phyloP scores from a whole-genome alignment of 2,329 filamentous ascomycete genomes.

The Paradendryphiella salina region DNA sequence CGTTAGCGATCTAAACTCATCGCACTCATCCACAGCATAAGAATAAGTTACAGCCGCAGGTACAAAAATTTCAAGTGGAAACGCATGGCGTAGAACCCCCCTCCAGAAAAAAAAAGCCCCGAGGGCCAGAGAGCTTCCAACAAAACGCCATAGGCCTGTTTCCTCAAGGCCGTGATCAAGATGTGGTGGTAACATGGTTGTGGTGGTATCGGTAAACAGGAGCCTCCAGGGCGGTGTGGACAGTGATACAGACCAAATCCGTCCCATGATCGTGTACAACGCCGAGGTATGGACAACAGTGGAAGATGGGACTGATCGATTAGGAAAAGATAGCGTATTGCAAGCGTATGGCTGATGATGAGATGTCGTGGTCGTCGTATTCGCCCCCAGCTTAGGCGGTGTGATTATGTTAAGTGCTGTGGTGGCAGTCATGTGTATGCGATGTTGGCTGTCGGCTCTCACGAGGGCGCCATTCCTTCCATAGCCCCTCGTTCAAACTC shows the following conservation, averaged over 20 bases:
- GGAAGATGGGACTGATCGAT: background rate
- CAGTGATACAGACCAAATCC: background rate
- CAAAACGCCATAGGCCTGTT: background rate
- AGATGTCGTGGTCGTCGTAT: background rate
- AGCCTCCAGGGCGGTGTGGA: background rate
- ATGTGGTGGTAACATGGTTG: background rate
- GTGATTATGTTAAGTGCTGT: background rate
- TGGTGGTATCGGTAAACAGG: background rate
- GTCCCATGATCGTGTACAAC: background rate
- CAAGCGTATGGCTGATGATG: background rate
- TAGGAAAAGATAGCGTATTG: background rate
- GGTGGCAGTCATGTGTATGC: background rate
- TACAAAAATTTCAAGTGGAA: background rate
- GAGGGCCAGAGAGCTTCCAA: background rate
- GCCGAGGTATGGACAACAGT: background rate
- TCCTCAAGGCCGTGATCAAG: background rate
- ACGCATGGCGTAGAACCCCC: background rate
- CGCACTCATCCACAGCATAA: background rate
- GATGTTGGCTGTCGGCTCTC: background rate
- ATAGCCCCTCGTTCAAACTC: constrained; percentile 38
- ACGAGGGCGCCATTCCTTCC: constrained; percentile 34
- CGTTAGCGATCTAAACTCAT: background rate
- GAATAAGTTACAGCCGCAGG: background rate
- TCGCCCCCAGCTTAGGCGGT: background rate
- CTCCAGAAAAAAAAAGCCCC: background rate